phyloP scores from a whole-genome alignment of 768 basidiomycete genomes.

The Boletus tylopilopsis region DNA sequence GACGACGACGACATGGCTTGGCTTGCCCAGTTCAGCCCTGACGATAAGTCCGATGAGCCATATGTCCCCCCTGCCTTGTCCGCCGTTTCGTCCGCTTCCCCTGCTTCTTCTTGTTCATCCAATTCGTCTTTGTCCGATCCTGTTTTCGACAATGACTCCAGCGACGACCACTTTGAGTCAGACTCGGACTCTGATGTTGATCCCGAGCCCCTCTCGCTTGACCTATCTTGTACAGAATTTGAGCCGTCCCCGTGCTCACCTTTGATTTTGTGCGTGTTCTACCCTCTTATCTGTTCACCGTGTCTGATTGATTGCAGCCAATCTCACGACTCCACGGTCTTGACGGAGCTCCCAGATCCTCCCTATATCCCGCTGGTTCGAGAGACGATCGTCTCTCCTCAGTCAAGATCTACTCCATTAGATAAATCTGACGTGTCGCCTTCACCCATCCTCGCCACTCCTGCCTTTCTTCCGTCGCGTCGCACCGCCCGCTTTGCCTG shows the following conservation, averaged over 20 bases:
- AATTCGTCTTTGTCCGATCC: slow-evolving; percentile 17
- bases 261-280: slow-evolving; percentile 24
- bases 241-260: slow-evolving; percentile 10
- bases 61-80: slow-evolving; percentile 25
- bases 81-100: slow-evolving; percentile 27
- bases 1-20: slow-evolving; percentile 34
- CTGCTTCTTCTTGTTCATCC: slow-evolving; percentile 24
- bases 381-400: slow-evolving; percentile 5
- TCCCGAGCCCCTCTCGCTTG: slow-evolving; percentile 16
- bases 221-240: slow-evolving; percentile 10
- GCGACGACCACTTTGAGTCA: slow-evolving; percentile 21
- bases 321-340: slow-evolving; percentile 2
- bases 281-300: not conserved
- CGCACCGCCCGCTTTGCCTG: slow-evolving; percentile 15
- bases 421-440: not conserved
- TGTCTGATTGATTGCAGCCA: slow-evolving; percentile 22
- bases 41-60: slow-evolving; percentile 29
- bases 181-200: slow-evolving; percentile 34
- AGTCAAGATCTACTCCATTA: not conserved
- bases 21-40: slow-evolving; percentile 33
- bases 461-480: slow-evolving; percentile 1
- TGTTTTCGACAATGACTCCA: slow-evolving; percentile 20
- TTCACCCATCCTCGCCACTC: not conserved
- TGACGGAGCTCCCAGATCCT: slow-evolving; percentile 4
- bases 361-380: slow-evolving; percentile 12